These are phyloP conservation scores for Eucalyptus pauciflora DNA, from an alignment of 345 rosid genomes.

Conservation along the genomic window DNA sequence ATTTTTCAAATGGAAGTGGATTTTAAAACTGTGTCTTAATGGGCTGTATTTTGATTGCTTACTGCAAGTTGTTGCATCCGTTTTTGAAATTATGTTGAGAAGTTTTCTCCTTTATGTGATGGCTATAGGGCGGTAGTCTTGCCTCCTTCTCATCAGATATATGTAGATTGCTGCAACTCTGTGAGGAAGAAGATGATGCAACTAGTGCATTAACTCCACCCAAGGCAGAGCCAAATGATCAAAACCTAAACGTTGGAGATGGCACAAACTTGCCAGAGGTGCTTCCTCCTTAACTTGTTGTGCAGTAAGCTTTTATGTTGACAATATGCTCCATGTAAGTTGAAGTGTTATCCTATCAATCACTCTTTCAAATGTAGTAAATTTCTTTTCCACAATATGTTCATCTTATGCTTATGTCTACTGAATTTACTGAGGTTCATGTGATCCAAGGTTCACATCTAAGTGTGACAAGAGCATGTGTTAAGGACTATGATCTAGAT, in stretches of 20 bases:
- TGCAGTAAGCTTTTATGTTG: not conserved
- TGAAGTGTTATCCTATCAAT: not conserved
- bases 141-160: conserved; percentile 87
- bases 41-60: not conserved
- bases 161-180: conserved; percentile 76
- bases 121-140: conserved; percentile 63
- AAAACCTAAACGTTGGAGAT: conserved; percentile 38
- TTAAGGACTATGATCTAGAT: too few species aligned
- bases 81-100: not conserved
- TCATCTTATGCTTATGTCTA: not conserved
- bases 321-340: not conserved
- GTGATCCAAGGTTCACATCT: not conserved
- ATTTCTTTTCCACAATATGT: not conserved
- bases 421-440: not conserved
- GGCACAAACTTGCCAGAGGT: conserved; percentile 51
- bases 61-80: not conserved
- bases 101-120: not conserved
- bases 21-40: not conserved
- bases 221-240: conserved; percentile 82
- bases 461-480: not conserved
- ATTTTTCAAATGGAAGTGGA: not conserved
- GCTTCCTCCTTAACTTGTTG: not conserved
- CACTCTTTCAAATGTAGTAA: not conserved
- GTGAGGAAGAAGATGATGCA: conserved; percentile 98
- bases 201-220: conserved; percentile 75